A percentile compares a stretch with the other conserved stretches of the same genome.
These are phyloP conservation scores for slime mould (Dictyostelium discoideum) DNA, from an alignment of 78 protist species.

Conservation along the genomic window DNA sequence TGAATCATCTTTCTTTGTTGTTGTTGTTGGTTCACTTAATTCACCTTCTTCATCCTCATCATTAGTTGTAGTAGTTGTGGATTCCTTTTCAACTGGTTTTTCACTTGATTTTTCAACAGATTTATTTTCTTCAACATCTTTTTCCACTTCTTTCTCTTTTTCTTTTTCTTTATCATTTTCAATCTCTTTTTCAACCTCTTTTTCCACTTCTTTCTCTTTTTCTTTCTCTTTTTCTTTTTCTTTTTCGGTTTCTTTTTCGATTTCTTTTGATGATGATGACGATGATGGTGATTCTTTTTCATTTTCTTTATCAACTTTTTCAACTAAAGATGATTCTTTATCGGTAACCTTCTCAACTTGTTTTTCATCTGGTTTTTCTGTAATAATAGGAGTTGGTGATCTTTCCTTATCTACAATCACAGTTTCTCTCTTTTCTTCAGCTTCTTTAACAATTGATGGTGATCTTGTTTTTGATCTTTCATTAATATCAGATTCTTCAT, in stretches of 20 bases:
- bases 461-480: not conserved
- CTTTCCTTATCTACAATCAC: not conserved
- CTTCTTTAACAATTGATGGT: not conserved
- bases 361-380: not conserved
- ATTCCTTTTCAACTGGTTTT: not conserved
- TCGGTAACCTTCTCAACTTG: not conserved
- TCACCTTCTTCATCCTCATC: conserved; percentile 7
- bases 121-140: not conserved
- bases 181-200: not conserved
- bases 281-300: not conserved
- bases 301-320: conserved; percentile 8
- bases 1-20: not conserved
- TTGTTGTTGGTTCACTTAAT: not conserved
- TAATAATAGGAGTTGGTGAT: not conserved
- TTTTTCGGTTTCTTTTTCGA: not conserved
- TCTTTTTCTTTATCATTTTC: not conserved
- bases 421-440: not conserved
- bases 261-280: not conserved
- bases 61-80: not conserved
- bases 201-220: not conserved
- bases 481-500: not conserved
- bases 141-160: not conserved
- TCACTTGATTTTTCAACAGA: not conserved
- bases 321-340: not conserved
- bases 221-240: conserved; percentile 12